A percentile compares a stretch with the other conserved stretches of the same genome.
phyloP scores from a whole-genome alignment of 805 yeast genomes.

The Dipodascus albidus region DNA sequence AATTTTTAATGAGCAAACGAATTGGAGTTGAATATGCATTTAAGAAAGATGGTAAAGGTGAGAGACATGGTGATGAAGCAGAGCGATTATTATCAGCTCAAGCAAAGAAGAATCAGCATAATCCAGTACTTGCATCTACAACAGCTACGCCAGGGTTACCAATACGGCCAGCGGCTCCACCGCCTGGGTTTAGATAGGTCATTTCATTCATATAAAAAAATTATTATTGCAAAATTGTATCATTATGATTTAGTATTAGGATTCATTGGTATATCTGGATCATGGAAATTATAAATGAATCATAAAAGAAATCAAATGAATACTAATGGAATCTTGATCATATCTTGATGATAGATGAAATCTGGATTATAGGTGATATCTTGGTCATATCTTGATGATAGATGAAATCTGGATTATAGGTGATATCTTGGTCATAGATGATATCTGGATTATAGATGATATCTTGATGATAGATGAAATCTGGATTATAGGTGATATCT shows the following conservation, averaged over 20 bases:
- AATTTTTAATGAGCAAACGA: slow-evolving; percentile 53
- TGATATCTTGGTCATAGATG: too few relatives aligned
- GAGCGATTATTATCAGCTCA: slow-evolving; percentile 62
- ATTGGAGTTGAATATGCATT: slow-evolving; percentile 58
- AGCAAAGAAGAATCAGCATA: slow-evolving; percentile 33
- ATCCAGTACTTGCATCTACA: slow-evolving; percentile 4
- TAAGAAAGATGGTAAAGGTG: slow-evolving; percentile 45
- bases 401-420: too few relatives aligned
- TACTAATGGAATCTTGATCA: too few relatives aligned
- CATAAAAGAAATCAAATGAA: too few relatives aligned
- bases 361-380: too few relatives aligned
- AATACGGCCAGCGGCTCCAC: background rate
- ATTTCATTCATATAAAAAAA: background rate
- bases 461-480: too few relatives aligned
- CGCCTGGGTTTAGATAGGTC: slow-evolving; percentile 1
- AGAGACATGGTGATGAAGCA: slow-evolving; percentile 66
- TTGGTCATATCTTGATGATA: too few relatives aligned
- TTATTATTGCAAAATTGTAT: background rate
- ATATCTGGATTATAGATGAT: too few relatives aligned
- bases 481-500: too few relatives aligned
- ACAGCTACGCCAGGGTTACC: background rate
- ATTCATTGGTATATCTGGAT: too few relatives aligned
- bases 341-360: too few relatives aligned
- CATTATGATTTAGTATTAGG: background rate
- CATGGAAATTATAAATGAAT: too few relatives aligned